Percentiles rank a stretch among this genome's conserved stretches.
phyloP scores from a whole-genome alignment of 2,329 filamentous ascomycete genomes.

The Fusarium staphyleae region DNA sequence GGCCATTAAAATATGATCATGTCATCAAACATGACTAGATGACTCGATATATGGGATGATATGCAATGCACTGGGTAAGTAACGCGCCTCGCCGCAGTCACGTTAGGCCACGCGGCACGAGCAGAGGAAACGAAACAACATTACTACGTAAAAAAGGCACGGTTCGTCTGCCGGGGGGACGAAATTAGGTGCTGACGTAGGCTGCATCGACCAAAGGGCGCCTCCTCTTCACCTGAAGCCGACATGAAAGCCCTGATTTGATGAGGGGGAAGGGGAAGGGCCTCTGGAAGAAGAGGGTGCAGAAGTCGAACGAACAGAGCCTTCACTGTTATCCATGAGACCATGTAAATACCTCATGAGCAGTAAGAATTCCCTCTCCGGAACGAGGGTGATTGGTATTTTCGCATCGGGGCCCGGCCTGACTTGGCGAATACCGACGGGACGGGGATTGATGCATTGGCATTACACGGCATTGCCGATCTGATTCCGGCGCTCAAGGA shows the following conservation, averaged over 20 bases:
- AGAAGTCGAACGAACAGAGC: too few species aligned
- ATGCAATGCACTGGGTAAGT: too few species aligned
- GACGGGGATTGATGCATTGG: background rate
- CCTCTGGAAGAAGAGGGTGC: slow-evolving; percentile 3
- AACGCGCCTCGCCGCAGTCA: background rate
- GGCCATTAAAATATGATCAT: too few species aligned
- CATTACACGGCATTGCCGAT: slow-evolving; percentile 15
- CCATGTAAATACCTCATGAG: background rate
- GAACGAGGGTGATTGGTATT: slow-evolving; percentile 1
- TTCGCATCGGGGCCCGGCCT: slow-evolving; percentile 2
- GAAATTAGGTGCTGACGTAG: slow-evolving; percentile 41
- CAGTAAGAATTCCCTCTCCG: too few species aligned
- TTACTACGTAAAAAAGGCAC: background rate
- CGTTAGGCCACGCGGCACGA: slow-evolving; percentile 10
- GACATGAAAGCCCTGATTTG: slow-evolving; percentile 11
- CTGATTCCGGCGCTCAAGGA: slow-evolving; percentile 4
- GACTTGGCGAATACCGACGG: slow-evolving; percentile 12
- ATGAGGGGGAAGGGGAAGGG: slow-evolving; percentile 28
- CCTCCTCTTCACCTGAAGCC: background rate
- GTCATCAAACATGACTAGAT: slow-evolving; percentile 7
- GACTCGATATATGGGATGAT: background rate
- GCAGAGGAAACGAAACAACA: slow-evolving; percentile 14
- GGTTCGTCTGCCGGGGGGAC: background rate
- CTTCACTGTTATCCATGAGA: background rate
- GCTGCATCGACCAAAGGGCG: background rate